Base-by-base conservation (phyloP, 257 asterid genomes). In the Osmanthus fragrans region DNA sequence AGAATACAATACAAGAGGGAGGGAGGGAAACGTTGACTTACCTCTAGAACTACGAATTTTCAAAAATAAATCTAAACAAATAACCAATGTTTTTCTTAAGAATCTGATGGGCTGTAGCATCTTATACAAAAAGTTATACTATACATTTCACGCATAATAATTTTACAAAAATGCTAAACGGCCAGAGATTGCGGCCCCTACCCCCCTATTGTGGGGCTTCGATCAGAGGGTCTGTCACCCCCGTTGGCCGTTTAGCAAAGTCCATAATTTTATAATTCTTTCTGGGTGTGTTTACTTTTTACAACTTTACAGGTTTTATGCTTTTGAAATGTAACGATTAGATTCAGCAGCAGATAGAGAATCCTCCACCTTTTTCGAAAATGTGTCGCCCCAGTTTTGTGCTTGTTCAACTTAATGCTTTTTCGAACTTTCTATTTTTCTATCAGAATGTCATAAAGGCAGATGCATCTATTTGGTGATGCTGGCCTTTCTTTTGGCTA, bases 401-500 rank as follows among this genome's bases (percentile, higher is more conserved):
- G 15, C 1, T 40, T 78, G 39, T 30, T 54, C n/a, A 73, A 76
- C 29, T 70, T 56, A 36, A 81, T 80, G 78, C 40, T 76, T 72
- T 75, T 25, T 54, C 34, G 7, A 3, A 78, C 77, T 79, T 77
- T 78, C 79, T 82, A 7, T 21, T 7, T 21, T 58, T 47, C n/a
- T 15, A 76, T 77, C 54, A 65, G 76, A 83, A 81, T 75, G 83
- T 84, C 86, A 84, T 81, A 68, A 80, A 33, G 81, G 72, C 3
- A 23, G 34, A 65, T 32, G 65, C 67, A 72, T 36, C 30, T 49
- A 70, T 71, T 21, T 21, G 68, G 40, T 47, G 69, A 34, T 74
- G 79, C 79, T 83, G 81, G 78, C 77, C 81, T 47, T 65, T 49
- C 73, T 70, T 79, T 73, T 30, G 32, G 32, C 32, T 40, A 2